Percentiles rank a stretch among this genome's conserved stretches.
These are phyloP conservation scores for Saprolegnia parasitica DNA, from an alignment of 352 stramenopile genomes.

Conservation along the genomic window DNA sequence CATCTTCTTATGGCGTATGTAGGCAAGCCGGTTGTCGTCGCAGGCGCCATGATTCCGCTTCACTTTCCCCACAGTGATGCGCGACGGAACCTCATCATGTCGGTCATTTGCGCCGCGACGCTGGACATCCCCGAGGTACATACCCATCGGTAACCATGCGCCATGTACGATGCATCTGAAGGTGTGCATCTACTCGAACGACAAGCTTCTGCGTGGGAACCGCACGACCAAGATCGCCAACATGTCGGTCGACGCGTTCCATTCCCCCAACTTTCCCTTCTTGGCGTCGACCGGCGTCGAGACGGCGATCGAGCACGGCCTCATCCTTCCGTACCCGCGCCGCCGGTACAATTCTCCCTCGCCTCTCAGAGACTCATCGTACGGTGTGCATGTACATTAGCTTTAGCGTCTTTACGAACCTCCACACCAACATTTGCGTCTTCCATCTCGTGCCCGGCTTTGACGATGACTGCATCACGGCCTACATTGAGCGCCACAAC, in stretches of 20 bases:
- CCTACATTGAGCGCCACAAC: conserved; percentile 49
- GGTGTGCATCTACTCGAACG: conserved; percentile 95
- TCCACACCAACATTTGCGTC: conserved; percentile 91
- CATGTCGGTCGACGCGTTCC: conserved; percentile 92
- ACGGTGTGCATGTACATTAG: conserved; percentile 7
- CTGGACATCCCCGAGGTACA: conserved; percentile 67
- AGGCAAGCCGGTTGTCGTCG: conserved; percentile 94
- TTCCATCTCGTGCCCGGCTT: conserved; percentile 88
- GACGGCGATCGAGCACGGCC: conserved; percentile 86
- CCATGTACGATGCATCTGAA: too few relatives aligned
- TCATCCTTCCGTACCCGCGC: conserved; percentile 86
- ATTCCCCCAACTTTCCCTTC: conserved; percentile 93
- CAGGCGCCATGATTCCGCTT: conserved; percentile 94
- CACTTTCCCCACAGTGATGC: conserved; percentile 96
- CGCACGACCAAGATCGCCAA: conserved; percentile 95
- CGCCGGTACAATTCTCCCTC: conserved; percentile 33
- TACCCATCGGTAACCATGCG: too few relatives aligned
- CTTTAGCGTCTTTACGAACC: conserved; percentile 85
- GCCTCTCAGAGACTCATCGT: background rate
- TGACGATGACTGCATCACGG: conserved; percentile 80
- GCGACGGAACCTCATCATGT: conserved; percentile 95
- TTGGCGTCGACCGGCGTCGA: conserved; percentile 92
- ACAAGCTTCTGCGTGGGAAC: conserved; percentile 93
- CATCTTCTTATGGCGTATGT: background rate
- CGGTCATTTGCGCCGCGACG: conserved; percentile 74